Base-by-base conservation (phyloP, 441 rosid species). In the Aleurites moluccanus region DNA sequence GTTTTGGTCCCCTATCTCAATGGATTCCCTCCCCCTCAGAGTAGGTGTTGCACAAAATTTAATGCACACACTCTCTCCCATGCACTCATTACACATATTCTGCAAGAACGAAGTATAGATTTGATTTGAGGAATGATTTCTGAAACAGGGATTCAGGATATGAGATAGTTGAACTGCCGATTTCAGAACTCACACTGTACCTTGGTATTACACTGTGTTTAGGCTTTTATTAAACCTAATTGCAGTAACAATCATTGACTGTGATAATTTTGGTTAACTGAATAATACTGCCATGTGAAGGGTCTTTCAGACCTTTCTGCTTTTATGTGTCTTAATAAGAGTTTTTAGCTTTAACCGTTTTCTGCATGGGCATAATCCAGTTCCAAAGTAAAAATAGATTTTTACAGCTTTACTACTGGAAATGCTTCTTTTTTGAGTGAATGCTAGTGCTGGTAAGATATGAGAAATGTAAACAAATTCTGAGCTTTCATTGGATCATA, bases 211-310 rank as follows among this genome's bases (percentile, higher is more conserved):
- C 6, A 45, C 13, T 28, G 2, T 33, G 35, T 33, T 15, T 25
- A 67, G 2, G 68, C 14, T 61, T 61, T 57, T 61, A 10, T 47
- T 35, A 18, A 27, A 16, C 15, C 55, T 27, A 30, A 59, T 44
- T 33, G 35, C 35, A 33, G 35, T 33, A 33, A 33, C 35, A 33
- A 33, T 33, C 35, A 33, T 4, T 72, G 75, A 21, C 20, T 27
- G 1, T 61, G 45, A 49, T 45, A 30, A 49, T 62, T 73, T 35
- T 70, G 50, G 52, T 70, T 7, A 56, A 56, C 52, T 70, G 40
- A 57, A 40, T 23, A 11, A 27, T 6, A 57, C 35, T 59, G 16
- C 53, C 66, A 56, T n/a, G 45, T 38, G 40, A 27, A 53, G 63
- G 13, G 25, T 42, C 40, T 57, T 14, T 25, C 10, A 42, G 6